These are phyloP conservation scores for Vanderwaltozyma polyspora DNA, from an alignment of 805 yeast species.

Conservation along the genomic window DNA sequence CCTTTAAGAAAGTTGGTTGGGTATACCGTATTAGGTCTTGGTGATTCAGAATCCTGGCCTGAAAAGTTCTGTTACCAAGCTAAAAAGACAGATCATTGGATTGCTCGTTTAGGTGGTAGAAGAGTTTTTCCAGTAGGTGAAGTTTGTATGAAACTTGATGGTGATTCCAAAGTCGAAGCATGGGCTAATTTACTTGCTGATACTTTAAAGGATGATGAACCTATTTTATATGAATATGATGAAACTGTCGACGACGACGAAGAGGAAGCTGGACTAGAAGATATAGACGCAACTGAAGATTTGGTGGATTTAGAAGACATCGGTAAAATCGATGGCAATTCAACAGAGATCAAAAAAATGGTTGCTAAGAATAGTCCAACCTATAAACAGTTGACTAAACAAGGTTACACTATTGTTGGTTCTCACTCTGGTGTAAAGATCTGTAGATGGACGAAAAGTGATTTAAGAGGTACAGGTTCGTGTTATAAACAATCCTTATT, in stretches of 20 bases:
- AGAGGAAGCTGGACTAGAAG: conserved; percentile 29
- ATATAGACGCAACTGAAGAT: conserved; percentile 28
- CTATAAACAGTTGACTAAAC: conserved; percentile 75
- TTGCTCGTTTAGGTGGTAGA: conserved; percentile 78
- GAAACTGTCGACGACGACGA: conserved; percentile 48
- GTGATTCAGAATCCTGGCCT: conserved; percentile 81
- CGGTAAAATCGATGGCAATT: conserved; percentile 34
- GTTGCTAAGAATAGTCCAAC: conserved; percentile 86
- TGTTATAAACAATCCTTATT: conserved; percentile 89
- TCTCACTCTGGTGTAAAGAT: conserved; percentile 92
- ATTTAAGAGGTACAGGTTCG: conserved; percentile 86
- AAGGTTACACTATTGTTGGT: conserved; percentile 88
- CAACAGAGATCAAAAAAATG: conserved; percentile 56
- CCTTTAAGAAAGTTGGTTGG: conserved; percentile 65
- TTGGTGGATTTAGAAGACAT: conserved; percentile 82
- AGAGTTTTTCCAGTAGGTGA: conserved; percentile 76
- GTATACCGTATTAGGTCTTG: conserved; percentile 76
- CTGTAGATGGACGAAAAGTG: conserved; percentile 94
- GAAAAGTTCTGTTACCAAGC: conserved; percentile 83
- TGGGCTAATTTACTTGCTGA: conserved; percentile 56
- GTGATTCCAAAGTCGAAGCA: conserved; percentile 46
- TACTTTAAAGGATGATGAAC: conserved; percentile 60
- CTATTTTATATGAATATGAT: conserved; percentile 47
- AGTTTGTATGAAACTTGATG: conserved; percentile 66
- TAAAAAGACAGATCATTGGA: conserved; percentile 54